Evolutionary conservation across 305 asterid genomes (phyloP), one percentile per base, ranked within the genome.

Genomic region (Rubia balearica): DNA sequence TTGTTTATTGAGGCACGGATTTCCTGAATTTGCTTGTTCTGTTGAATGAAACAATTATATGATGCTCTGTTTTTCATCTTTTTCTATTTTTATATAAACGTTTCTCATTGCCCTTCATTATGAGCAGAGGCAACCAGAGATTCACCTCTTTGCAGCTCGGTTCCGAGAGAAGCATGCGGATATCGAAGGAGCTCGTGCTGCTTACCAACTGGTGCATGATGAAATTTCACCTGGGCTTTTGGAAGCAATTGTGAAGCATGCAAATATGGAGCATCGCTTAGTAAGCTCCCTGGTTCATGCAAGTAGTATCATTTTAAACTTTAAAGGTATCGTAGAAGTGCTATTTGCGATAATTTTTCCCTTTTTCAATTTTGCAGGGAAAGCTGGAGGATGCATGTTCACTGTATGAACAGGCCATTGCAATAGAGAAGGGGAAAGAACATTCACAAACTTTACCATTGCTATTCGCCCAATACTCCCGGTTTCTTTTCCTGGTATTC

Each of bases 111-210:
- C 42, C 51, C 16, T 45, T 49, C 22, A 76, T 19, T 76, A 45
- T 78, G 77, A 76, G 79, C 96, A 91, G 99, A 89, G 97, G 84
- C 96, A 86, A 76, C 99, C 99, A 46, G 98, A 92, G 87, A 95
- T 95, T 79, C 97, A 95, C 81, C 86, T 95, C 19, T 95, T 92
- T 80, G 87, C 96, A 82, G 98, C 98, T 68, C 85, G 92, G 71
- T 89, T 95, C 75, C 87, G 84, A 71, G 99, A 92, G 82, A 95
- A 92, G 78, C 96, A 82, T 72, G 90, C 83, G 36, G 98, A 95
- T 79, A 81, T 89, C 53, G 75, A 90, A 46, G 97, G 96, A 78
- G 98, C 99, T 65, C 91, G 86, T 53, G 89, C 96, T 78, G 87
- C 99, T 56, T 95, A 92, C 84, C 97, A 92, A 78, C 92, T 84